Evolutionary conservation across 495 filamentous ascomycete genomes (phyloP).

Genomic region (Daldinia vernicosa): DNA sequence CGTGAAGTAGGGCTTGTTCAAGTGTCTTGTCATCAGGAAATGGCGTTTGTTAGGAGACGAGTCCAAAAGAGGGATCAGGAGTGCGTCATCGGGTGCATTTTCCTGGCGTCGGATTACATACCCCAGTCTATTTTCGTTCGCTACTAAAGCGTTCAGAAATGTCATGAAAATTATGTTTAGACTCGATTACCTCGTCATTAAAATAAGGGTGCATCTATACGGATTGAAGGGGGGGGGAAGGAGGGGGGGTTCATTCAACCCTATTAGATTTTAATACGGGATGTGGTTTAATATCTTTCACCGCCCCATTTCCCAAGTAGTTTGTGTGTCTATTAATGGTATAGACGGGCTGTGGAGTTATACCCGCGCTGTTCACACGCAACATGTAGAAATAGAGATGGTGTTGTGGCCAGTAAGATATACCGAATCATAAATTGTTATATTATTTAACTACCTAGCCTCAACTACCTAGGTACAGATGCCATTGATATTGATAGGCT

Average conservation of each 20-base stretch:
- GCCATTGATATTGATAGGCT: not conserved
- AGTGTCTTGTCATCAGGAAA: slow-evolving; percentile 23
- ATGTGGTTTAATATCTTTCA: slow-evolving; percentile 1
- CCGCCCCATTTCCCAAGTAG: not conserved
- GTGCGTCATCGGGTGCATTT: slow-evolving; percentile 42
- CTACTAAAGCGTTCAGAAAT: slow-evolving; percentile 17
- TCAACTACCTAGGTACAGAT: not conserved
- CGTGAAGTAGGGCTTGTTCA: slow-evolving; percentile 22
- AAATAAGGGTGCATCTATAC: slow-evolving; percentile 12
- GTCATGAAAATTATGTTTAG: slow-evolving; percentile 28
- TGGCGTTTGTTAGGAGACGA: slow-evolving; percentile 29
- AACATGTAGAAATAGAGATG: not conserved
- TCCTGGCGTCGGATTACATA: slow-evolving; percentile 45
- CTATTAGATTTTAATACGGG: not conserved
- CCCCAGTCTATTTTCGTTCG: slow-evolving; percentile 30
- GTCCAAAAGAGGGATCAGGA: slow-evolving; percentile 19
- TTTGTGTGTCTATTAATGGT: not conserved
- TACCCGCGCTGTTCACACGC: not conserved
- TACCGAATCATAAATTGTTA: not conserved
- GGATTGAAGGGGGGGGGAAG: not conserved
- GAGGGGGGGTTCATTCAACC: not conserved
- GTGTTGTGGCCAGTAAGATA: not conserved
- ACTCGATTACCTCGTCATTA: slow-evolving; percentile 13
- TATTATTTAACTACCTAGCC: too few species aligned
- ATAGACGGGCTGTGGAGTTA: not conserved